These are phyloP conservation scores for Alternaria arbusti DNA, from an alignment of 2,329 filamentous ascomycete genomes.

Conservation along the genomic window DNA sequence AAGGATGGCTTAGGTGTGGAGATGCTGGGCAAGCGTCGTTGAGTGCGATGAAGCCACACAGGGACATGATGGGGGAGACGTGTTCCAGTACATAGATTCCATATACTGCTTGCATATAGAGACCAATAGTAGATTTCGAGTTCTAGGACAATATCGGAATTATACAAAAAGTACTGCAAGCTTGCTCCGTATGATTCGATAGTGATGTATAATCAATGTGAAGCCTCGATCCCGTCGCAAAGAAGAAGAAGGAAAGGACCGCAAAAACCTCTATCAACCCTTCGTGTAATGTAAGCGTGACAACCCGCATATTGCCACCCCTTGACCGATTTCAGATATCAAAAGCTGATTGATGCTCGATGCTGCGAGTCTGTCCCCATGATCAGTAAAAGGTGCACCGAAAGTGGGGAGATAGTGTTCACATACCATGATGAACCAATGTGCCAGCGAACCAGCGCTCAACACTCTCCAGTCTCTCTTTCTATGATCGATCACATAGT, in stretches of 20 bases:
- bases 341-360: too few relatives aligned
- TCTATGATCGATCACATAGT: background rate
- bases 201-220: too few relatives aligned
- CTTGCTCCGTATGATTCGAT: background rate
- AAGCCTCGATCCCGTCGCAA: background rate
- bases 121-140: background rate
- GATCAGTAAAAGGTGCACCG: background rate
- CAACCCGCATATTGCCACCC: background rate
- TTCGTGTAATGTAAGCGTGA: background rate
- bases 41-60: background rate
- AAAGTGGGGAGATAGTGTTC: background rate
- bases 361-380: background rate
- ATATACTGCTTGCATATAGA: background rate
- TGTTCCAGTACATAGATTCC: background rate
- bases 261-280: background rate
- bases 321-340: too few relatives aligned
- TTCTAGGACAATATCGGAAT: background rate
- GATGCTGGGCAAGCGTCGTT: slow-evolving; percentile 60
- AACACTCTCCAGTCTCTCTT: too few relatives aligned
- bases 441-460: background rate
- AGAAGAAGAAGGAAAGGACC: background rate
- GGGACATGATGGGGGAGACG: background rate
- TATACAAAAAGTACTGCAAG: background rate
- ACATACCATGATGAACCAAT: background rate
- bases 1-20: slow-evolving; percentile 67